Base-by-base conservation (phyloP, 148 eudicot species). In the Silene conica region DNA sequence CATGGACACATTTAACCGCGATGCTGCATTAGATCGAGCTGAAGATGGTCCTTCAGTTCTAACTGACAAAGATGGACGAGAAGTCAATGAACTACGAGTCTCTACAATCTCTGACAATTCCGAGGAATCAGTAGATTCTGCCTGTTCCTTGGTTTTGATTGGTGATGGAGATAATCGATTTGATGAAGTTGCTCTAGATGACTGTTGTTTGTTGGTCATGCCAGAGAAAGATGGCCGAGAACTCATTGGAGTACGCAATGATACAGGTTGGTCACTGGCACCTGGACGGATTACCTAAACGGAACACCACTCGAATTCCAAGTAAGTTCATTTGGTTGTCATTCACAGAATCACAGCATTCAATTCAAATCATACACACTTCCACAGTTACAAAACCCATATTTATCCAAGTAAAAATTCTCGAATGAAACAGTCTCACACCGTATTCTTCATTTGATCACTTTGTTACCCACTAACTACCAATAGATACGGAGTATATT, bases 211-310 rank as follows among this genome's bases (percentile, higher is more conserved):
- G 38, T 38, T 77, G 57, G 76, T 73, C 78, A 66, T 86, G 20
- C 46, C 63, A 56, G 80, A 59, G 55, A 69, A 66, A 64, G 87
- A 83, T 77, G 83, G 71, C 20, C 80, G 87, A 55, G 80, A 73
- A 76, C 73, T 80, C 56, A 72, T 64, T 77, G 83, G 45, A 67
- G 81, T 60, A 14, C 83, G 83, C 28, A 74, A 8, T 31, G 87
- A 54, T 68, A 78, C 34, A 76, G 78, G 83, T 74, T 86, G 86
- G 16, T 87, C 91, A 14, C 68, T 23, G 26, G 73, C 54, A 57
- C 85, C 60, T 69, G 80, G 74, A 72, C 86, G 91, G 78, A 79
- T 85, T 78, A 86, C 59, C 97, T 92, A 82, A 77, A 69, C 61
- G 73, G 61, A 78, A 66, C 73, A 73, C 41, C 26, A 63, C 21